Conservation (phyloP, 2,329 filamentous ascomycete species). For the Claviceps sp. region DNA sequence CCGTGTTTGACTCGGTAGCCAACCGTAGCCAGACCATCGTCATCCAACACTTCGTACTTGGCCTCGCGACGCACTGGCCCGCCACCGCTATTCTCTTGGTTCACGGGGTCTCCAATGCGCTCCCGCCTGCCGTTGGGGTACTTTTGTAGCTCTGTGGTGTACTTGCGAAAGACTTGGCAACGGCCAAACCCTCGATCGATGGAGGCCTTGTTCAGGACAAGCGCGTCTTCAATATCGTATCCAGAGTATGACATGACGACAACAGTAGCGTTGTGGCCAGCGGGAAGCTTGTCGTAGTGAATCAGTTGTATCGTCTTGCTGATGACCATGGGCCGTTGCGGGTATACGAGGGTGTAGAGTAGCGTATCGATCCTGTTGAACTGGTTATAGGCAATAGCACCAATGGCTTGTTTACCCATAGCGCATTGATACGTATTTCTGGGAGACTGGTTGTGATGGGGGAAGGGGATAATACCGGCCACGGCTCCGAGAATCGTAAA, state of each 20-base stretch:
- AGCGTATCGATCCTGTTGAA: conserved; percentile 94
- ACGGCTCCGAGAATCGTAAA: conserved; percentile 95
- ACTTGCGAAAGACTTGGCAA: conserved; percentile 97
- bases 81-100: conserved; percentile 40
- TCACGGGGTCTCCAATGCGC: conserved; percentile 45
- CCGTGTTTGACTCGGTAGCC: conserved; percentile 66
- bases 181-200: conserved; percentile 90
- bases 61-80: conserved; percentile 47
- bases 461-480: conserved; percentile 91
- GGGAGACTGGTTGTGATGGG: conserved; percentile 97
- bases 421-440: conserved; percentile 98
- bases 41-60: conserved; percentile 62
- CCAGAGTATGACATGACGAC: conserved; percentile 99
- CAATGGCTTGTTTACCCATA: conserved; percentile 99
- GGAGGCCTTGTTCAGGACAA: conserved; percentile 93
- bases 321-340: conserved; percentile 94
- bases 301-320: conserved; percentile 93
- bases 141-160: conserved; percentile 71
- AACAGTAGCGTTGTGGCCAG: conserved; percentile 91
- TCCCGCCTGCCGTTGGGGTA: conserved; percentile 70
- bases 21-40: conserved; percentile 80
- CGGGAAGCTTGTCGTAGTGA: conserved; percentile 93
- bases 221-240: conserved; percentile 97
- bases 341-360: conserved; percentile 93
- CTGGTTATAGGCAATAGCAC: conserved; percentile 95